Conservation (phyloP, 2,329 filamentous ascomycete genomes). For the Botryotinia convoluta region DNA sequence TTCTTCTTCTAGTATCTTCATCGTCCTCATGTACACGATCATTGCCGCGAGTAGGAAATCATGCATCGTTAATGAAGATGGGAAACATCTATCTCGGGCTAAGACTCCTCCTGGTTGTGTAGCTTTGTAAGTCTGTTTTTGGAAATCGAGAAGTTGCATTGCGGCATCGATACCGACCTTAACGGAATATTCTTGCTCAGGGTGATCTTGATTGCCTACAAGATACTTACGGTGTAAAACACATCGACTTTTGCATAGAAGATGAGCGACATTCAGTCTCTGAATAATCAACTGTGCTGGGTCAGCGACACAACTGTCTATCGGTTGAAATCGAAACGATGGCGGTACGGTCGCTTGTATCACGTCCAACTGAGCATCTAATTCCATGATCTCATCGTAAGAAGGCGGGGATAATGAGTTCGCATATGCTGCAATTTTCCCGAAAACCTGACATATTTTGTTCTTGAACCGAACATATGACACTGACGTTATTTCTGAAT, state of each 20-base stretch:
- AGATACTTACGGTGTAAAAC: slow-evolving; percentile 37
- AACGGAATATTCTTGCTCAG: slow-evolving; percentile 23
- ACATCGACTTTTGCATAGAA: slow-evolving; percentile 35
- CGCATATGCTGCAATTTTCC: slow-evolving; percentile 35
- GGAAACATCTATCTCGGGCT: slow-evolving; percentile 31
- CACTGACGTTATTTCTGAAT: background rate
- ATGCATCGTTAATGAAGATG: slow-evolving; percentile 34
- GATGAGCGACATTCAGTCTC: slow-evolving; percentile 31
- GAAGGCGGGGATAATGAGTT: slow-evolving; percentile 21
- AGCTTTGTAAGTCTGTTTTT: slow-evolving; percentile 25
- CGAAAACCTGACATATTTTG: slow-evolving; percentile 37
- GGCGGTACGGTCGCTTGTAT: background rate
- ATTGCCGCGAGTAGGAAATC: slow-evolving; percentile 44
- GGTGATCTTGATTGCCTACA: slow-evolving; percentile 26
- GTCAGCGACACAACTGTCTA: slow-evolving; percentile 25
- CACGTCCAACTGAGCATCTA: background rate
- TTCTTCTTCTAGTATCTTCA: background rate
- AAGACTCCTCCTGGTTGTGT: slow-evolving; percentile 32
- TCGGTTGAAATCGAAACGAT: slow-evolving; percentile 26
- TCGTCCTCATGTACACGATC: slow-evolving; percentile 43
- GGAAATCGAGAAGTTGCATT: slow-evolving; percentile 30
- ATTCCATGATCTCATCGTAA: background rate
- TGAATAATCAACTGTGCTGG: slow-evolving; percentile 29
- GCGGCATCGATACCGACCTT: slow-evolving; percentile 30
- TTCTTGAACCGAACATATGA: slow-evolving; percentile 29